phyloP scores from a whole-genome alignment of 2,329 filamentous ascomycete species.

The Aspergillus versicolor region DNA sequence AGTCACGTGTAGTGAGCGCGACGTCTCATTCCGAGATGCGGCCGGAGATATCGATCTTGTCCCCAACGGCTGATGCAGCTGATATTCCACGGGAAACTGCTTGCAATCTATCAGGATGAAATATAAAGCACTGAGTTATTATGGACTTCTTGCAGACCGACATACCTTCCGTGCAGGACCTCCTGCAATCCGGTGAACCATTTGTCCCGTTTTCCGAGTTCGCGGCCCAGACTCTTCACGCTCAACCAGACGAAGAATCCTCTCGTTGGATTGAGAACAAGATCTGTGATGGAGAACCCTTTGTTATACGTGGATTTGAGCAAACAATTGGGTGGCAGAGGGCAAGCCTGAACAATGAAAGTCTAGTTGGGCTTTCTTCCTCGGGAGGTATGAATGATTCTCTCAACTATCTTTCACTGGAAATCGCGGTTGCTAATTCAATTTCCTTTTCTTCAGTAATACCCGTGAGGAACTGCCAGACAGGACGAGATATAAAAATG shows the following conservation, averaged over 20 bases:
- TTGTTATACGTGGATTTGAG: conserved; percentile 35
- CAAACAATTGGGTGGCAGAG: conserved; percentile 29
- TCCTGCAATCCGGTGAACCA: conserved; percentile 14
- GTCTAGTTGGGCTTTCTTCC: conserved; percentile 31
- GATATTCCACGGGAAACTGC: neutral
- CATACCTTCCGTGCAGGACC: conserved; percentile 9
- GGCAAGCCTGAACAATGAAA: conserved; percentile 28
- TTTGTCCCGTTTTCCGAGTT: conserved; percentile 24
- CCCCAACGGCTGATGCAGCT: neutral
- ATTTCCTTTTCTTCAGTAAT: conserved; percentile 23
- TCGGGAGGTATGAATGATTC: conserved; percentile 28
- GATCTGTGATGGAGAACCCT: conserved; percentile 32
- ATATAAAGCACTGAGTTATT: neutral
- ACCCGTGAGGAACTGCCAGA: conserved; percentile 35
- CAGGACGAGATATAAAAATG: conserved; percentile 33
- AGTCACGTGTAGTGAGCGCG: neutral
- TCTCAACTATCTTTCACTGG: neutral
- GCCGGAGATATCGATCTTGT: neutral
- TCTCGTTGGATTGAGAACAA: conserved; percentile 30
- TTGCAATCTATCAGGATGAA: neutral
- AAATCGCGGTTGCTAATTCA: neutral
- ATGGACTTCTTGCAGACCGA: conserved; percentile 11
- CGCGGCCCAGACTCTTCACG: conserved; percentile 10
- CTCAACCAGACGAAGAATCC: conserved; percentile 3
- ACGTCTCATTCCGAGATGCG: conserved; percentile 4